Evolutionary conservation across 768 basidiomycete genomes (phyloP).

Genomic region (Dioszegia crocea): DNA sequence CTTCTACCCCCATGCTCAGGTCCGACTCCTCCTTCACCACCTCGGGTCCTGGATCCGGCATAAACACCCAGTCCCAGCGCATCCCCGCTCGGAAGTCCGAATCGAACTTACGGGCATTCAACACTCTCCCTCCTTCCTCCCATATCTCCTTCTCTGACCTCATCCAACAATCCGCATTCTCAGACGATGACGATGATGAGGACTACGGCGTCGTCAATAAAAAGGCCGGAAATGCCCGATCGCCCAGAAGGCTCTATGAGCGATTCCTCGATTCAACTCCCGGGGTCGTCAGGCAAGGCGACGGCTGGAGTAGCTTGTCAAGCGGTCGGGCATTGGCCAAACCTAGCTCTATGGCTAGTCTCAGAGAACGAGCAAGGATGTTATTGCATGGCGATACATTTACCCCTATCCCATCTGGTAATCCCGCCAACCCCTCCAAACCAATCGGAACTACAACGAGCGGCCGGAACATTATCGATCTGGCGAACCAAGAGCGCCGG

Average conservation of each 20-base stretch:
- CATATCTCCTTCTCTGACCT: constrained; percentile 6
- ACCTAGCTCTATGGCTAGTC: constrained; percentile 30
- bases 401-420: neutral
- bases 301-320: constrained; percentile 29
- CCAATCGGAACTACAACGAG: neutral
- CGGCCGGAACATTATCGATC: constrained; percentile 18
- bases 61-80: neutral
- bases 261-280: constrained; percentile 30
- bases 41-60: neutral
- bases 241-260: constrained; percentile 31
- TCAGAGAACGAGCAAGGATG: constrained; percentile 30
- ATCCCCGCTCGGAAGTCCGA: constrained; percentile 32
- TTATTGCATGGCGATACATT: constrained; percentile 17
- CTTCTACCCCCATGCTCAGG: constrained; percentile 39
- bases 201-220: neutral
- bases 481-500: constrained; percentile 6
- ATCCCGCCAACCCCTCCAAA: neutral
- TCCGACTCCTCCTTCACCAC: constrained; percentile 4
- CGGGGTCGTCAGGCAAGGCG: constrained; percentile 34
- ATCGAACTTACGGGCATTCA: constrained; percentile 36
- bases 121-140: constrained; percentile 27
- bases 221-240: neutral
- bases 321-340: constrained; percentile 19
- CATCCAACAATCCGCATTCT: constrained; percentile 4
- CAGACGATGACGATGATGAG: constrained; percentile 13